Conservation (phyloP, 2,329 filamentous ascomycete genomes). For the Proliferodiscus dingleyae region DNA sequence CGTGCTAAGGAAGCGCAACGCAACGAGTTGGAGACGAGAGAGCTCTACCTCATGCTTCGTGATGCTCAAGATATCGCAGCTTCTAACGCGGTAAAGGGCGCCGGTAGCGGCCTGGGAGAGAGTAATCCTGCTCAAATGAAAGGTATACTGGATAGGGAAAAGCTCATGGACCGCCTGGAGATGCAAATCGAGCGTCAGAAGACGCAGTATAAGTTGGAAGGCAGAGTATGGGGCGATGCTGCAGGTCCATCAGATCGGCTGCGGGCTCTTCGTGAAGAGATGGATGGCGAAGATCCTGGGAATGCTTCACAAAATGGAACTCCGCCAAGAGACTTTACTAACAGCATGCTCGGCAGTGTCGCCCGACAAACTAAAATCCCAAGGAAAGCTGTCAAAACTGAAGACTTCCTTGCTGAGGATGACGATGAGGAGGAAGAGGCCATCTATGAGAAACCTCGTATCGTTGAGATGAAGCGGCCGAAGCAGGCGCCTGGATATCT, state of each 20-base stretch:
- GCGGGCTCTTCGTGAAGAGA: conserved; percentile 86
- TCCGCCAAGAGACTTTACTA: conserved; percentile 59
- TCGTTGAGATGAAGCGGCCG: conserved; percentile 75
- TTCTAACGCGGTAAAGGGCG: conserved; percentile 64
- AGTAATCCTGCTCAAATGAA: conserved; percentile 74
- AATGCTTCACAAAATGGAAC: conserved; percentile 29
- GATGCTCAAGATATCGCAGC: conserved; percentile 96
- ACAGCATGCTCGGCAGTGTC: conserved; percentile 70
- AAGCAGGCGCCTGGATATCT: conserved; percentile 53
- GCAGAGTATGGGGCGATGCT: conserved; percentile 79
- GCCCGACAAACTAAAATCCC: conserved; percentile 54
- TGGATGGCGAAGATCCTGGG: conserved; percentile 64
- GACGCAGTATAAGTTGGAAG: conserved; percentile 95
- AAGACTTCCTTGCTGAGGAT: conserved; percentile 29
- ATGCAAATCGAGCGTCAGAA: conserved; percentile 96
- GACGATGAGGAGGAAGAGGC: conserved; percentile 49
- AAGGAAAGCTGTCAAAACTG: conserved; percentile 47
- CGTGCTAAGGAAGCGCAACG: conserved; percentile 87
- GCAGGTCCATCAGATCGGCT: conserved; percentile 86
- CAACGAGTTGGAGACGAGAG: conserved; percentile 92
- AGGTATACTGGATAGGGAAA: conserved; percentile 88
- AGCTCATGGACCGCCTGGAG: conserved; percentile 87
- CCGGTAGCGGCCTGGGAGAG: conserved; percentile 48
- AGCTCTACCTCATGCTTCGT: conserved; percentile 95
- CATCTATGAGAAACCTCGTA: conserved; percentile 63